Evolutionary conservation across 257 asterid species (phyloP).

Genomic region (Lycium ferocissimum): DNA sequence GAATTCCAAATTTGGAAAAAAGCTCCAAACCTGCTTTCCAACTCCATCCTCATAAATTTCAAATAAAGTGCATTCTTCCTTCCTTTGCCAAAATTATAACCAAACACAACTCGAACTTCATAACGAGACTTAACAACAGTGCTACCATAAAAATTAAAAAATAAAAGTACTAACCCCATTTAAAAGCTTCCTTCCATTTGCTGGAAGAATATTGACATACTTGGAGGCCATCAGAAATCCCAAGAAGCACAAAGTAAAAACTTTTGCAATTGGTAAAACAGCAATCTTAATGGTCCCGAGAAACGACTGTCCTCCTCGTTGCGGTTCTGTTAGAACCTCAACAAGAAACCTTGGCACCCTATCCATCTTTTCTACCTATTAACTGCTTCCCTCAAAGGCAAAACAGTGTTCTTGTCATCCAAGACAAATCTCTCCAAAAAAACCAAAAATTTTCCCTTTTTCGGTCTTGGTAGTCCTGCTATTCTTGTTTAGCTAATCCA

Average conservation of each 20-base stretch:
- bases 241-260: conserved; percentile 86
- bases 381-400: neutral
- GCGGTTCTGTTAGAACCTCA: conserved; percentile 70
- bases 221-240: conserved; percentile 97
- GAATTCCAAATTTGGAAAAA: no score
- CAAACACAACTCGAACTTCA: no score
- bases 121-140: neutral
- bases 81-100: no score
- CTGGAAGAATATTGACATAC: conserved; percentile 79
- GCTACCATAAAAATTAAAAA: neutral
- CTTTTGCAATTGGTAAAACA: conserved; percentile 94
- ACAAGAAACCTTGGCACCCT: conserved; percentile 65
- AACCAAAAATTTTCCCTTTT: neutral
- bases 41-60: no score
- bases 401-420: neutral
- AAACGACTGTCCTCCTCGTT: conserved; percentile 79
- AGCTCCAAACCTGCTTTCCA: no score
- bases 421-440: conserved; percentile 2
- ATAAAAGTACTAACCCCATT: conserved; percentile 71
- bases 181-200: conserved; percentile 93
- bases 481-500: neutral
- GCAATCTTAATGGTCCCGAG: conserved; percentile 81
- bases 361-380: conserved; percentile 44
- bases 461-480: neutral
- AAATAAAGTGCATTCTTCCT: no score